Evolutionary conservation across 352 stramenopile genomes (phyloP), one percentile per base, ranked within the genome.

Genomic region (Peronospora farinosa): DNA sequence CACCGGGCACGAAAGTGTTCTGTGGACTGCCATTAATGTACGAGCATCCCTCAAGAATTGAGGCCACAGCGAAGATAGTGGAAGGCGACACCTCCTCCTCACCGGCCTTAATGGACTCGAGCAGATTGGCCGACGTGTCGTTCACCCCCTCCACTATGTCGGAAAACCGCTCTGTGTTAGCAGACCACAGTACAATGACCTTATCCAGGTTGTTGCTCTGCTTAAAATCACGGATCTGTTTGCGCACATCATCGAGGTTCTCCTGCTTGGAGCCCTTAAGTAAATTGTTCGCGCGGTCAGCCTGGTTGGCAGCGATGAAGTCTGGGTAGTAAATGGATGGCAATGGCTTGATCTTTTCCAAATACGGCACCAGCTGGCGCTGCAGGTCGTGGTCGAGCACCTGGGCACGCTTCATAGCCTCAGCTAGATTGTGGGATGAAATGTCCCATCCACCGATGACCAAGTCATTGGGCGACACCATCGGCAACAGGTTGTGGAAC

Each of bases 11-110:
- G 58, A 99, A 99, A 5, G 96, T 99, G 84, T 99, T 99, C 76
- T 99, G 96, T 5, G 97, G 96, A 16, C 84, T 97, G 41, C 96
- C 96, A 74, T 99, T 99, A 72, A 99, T 99, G 83, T 98, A 99
- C 28, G 93, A 97, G 67, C 84, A 98, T 48, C 95, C 94, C 64
- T 99, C 97, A 42, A 99, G 76, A 67, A 99, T 98, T 32, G 92
- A 97, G 17, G 97, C 96, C 2, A 98, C 90, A 0, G 97, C 96
- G 66, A 99, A 99, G 27, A 99, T 67, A 6, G 95, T 99, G 13
- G 96, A 99, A 11, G 97, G 95, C 57, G 92, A 96, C 17, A 98
- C 69, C 78, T 99, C 96, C 3, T 87, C 72, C 59, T 98, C 93
- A 39, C 89, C 75, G 31, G 88, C 83, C 69, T 97, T 81, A 72